Evolutionary conservation across 805 yeast species (phyloP).

Genomic region (Nakazawaea pomicola): DNA sequence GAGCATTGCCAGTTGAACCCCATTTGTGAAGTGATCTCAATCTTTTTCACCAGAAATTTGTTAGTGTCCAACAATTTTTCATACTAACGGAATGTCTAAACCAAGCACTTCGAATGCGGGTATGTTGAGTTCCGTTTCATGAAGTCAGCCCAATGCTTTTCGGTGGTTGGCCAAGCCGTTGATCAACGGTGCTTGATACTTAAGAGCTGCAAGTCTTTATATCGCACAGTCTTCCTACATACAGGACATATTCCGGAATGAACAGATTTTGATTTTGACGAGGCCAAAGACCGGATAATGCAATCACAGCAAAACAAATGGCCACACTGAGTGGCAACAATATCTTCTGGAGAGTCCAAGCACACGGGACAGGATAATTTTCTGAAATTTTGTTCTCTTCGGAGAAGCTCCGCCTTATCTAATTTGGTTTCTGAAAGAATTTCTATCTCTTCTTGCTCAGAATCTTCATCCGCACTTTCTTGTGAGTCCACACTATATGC

Average conservation of each 20-base stretch:
- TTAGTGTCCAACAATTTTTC: too few relatives aligned
- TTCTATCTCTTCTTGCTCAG: conserved; percentile 9
- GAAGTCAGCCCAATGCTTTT: too few relatives aligned
- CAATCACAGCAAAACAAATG: conserved; percentile 54
- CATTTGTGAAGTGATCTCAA: too few relatives aligned
- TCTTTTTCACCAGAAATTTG: too few relatives aligned
- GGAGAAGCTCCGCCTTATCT: conserved; percentile 7
- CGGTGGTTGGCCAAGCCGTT: background rate
- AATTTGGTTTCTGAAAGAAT: conserved; percentile 9
- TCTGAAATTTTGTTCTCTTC: conserved; percentile 18
- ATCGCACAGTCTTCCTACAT: conserved; percentile 22
- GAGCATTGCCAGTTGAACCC: too few relatives aligned
- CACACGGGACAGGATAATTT: conserved; percentile 49
- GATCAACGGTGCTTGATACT: conserved; percentile 3
- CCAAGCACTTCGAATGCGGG: too few relatives aligned
- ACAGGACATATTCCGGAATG: conserved; percentile 27
- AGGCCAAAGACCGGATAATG: conserved; percentile 43
- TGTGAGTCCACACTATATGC: background rate
- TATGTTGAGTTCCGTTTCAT: too few relatives aligned
- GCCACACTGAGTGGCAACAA: conserved; percentile 52
- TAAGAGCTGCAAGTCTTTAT: conserved; percentile 9
- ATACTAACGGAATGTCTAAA: too few relatives aligned
- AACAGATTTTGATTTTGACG: conserved; percentile 28
- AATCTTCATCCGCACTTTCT: conserved; percentile 3
- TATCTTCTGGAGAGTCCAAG: conserved; percentile 44